Percentiles rank a stretch among this genome's conserved stretches.
phyloP scores from a whole-genome alignment of 192 early-diverging fungal genomes.

The Coemansia sp. region DNA sequence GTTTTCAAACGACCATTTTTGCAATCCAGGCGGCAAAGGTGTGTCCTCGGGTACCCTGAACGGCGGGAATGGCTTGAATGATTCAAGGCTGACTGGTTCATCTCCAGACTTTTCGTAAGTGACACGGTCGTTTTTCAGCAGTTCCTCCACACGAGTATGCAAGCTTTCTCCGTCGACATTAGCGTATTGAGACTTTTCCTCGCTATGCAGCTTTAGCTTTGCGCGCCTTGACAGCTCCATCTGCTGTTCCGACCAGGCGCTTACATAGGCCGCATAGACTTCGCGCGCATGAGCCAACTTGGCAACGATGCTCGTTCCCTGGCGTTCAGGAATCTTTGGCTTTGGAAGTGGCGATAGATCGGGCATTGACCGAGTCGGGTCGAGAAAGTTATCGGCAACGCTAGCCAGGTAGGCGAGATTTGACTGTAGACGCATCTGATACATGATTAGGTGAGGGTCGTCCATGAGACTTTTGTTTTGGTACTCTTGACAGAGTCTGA shows the following conservation, averaged over 20 bases:
- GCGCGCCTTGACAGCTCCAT: constrained; percentile 47
- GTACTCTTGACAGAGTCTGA: constrained; percentile 63
- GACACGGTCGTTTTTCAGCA: constrained; percentile 45
- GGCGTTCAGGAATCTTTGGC: constrained; percentile 30
- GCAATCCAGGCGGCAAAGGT: constrained; percentile 44
- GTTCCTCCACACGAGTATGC: constrained; percentile 39
- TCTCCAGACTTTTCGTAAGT: constrained; percentile 41
- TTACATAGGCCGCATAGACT: constrained; percentile 44
- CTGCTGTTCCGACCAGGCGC: constrained; percentile 43
- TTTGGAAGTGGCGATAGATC: constrained; percentile 50
- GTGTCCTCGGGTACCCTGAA: constrained; percentile 38
- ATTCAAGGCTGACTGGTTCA: constrained; percentile 35
- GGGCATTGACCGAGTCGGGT: constrained; percentile 43
- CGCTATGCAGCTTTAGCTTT: constrained; percentile 22
- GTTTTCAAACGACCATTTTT: constrained; percentile 46
- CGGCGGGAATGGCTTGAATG: constrained; percentile 49
- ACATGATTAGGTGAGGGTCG: constrained; percentile 61
- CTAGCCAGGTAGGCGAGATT: constrained; percentile 69
- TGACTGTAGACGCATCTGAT: constrained; percentile 67
- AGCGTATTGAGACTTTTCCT: constrained; percentile 31
- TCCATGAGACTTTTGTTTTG: constrained; percentile 66
- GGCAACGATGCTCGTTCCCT: constrained; percentile 36
- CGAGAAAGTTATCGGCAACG: constrained; percentile 62
- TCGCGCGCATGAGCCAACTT: constrained; percentile 44
- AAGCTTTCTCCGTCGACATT: constrained; percentile 36